A percentile compares a stretch with the other conserved stretches of the same genome.
phyloP scores from a whole-genome alignment of 2,329 filamentous ascomycete genomes.

The Fusarium sp. region DNA sequence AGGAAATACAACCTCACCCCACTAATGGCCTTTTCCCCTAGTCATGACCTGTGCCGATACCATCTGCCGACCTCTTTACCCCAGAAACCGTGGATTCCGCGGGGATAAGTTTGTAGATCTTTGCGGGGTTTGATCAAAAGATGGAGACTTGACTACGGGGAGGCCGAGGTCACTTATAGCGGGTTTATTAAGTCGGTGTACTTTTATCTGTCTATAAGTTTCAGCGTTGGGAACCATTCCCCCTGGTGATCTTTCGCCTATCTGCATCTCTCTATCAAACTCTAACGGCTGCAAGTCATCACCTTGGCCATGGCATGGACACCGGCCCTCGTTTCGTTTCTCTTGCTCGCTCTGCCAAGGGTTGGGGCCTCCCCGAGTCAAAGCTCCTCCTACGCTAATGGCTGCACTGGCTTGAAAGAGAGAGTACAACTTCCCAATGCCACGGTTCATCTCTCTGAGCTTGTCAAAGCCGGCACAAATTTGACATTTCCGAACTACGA shows the following conservation, averaged over 20 bases:
- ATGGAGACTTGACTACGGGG: background rate
- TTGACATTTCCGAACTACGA: background rate
- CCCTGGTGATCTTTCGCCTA: background rate
- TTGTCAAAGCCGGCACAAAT: background rate
- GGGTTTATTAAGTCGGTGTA: background rate
- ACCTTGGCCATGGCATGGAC: background rate
- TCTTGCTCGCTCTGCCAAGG: background rate
- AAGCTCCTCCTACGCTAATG: background rate
- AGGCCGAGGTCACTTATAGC: background rate
- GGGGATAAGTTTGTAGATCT: background rate
- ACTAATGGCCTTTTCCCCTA: background rate
- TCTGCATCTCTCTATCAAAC: background rate
- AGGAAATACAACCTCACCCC: background rate
- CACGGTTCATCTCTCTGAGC: conserved; percentile 36
- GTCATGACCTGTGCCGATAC: background rate
- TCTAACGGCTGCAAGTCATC: background rate
- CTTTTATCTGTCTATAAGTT: background rate
- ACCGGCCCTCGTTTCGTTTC: background rate
- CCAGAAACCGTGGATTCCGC: background rate
- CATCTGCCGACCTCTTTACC: background rate
- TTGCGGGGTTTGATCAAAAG: background rate
- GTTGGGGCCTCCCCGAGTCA: background rate
- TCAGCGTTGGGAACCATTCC: background rate
- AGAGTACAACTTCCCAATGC: background rate
- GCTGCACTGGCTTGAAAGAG: background rate